Base-by-base conservation (phyloP, 768 basidiomycete genomes). In the Pulveroboletus sp. region DNA sequence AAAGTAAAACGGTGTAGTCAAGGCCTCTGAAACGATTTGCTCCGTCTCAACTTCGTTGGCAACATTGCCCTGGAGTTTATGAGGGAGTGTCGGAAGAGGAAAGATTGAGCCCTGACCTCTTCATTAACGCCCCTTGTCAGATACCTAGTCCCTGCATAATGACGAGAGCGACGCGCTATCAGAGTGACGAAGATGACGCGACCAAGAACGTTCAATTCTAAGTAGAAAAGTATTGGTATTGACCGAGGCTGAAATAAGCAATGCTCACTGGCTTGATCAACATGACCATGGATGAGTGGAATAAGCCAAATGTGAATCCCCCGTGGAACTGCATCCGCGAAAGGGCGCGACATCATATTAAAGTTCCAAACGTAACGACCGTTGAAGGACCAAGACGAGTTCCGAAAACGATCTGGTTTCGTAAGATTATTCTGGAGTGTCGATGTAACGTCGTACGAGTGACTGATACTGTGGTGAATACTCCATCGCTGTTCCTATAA, bases 21-120 rank as follows among this genome's bases (percentile, higher is more conserved):
- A 64, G 0, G 89, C 87, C 62, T 95, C 93, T 8, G 86, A 88
- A 0, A 95, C 91, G 44, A 99, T 95, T 62, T 99, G 96, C 65
- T 99, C 96, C 0, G 93, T 96, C 70, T 99, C 96, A 2, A 99
- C 96, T 67, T 98, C 96, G 63, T 99, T 99, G 3, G 95, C 95
- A 9, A 98, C 95, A 63, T 94, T 92, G 4, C 96, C 96, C 93
- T 96, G 54, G 38, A 27, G 11, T 8, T 21, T 14, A 37, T 55
- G 31, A 57, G 28, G 14, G 27, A n/a, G 17, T 1, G 15, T 11
- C 2, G 24, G 14, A 39, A 11, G 15, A 1, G 21, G 5, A 7
- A 15, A 7, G 17, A 5, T 6, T 35, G 14, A 14, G 15, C 13
- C 13, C 21, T 26, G 41, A 92, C 93, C 76, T 95, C 83, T 55